phyloP scores from a whole-genome alignment of 768 basidiomycete genomes.

The Rhizopogon vesiculosus region DNA sequence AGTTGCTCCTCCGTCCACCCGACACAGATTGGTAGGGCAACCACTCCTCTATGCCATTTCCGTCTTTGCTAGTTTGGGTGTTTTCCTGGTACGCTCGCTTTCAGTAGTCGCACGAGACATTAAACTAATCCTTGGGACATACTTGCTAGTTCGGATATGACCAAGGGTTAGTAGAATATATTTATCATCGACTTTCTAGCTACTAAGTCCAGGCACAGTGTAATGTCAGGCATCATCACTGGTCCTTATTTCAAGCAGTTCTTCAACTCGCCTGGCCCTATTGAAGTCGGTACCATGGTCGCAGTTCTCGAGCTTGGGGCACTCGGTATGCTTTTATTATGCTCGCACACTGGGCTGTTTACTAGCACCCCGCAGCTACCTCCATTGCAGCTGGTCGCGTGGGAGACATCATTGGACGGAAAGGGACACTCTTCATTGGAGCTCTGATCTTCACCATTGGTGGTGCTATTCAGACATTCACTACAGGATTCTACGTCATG shows the following conservation, averaged over 20 bases:
- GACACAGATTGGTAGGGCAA: constrained; percentile 66
- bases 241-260: constrained; percentile 77
- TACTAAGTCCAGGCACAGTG: constrained; percentile 37
- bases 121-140: background rate
- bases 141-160: constrained; percentile 71
- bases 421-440: constrained; percentile 78
- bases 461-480: constrained; percentile 82
- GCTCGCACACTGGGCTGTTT: background rate
- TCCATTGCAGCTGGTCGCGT: constrained; percentile 86
- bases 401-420: constrained; percentile 82
- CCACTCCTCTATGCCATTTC: constrained; percentile 77
- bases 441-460: constrained; percentile 84
- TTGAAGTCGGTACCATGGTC: constrained; percentile 90
- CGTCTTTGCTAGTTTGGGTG: constrained; percentile 77
- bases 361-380: constrained; percentile 50
- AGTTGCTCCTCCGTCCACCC: constrained; percentile 21
- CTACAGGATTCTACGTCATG: constrained; percentile 76
- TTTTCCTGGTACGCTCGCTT: constrained; percentile 63
- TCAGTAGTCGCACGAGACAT: background rate
- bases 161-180: constrained; percentile 54
- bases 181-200: constrained; percentile 6
- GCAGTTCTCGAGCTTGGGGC: constrained; percentile 93
- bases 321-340: constrained; percentile 52
- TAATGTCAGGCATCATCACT: constrained; percentile 91
- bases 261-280: constrained; percentile 72